Evolutionary conservation across 495 filamentous ascomycete genomes (phyloP).

Genomic region (Podospora anserina): DNA sequence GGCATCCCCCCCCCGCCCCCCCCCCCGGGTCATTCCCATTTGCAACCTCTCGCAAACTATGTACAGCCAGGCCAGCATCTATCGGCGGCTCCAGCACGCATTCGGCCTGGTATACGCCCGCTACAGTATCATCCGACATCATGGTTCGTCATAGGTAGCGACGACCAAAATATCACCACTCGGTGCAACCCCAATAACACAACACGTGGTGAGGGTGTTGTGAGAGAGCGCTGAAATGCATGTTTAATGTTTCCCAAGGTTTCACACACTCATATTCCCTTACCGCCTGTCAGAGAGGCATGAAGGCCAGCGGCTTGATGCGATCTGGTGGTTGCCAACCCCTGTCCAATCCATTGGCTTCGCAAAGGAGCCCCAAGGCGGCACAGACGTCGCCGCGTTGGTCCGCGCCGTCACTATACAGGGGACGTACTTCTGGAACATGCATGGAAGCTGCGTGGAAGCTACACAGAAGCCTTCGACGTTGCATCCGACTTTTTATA

Average conservation of each 20-base stretch:
- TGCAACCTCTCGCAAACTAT: not conserved
- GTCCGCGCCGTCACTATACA: constrained; percentile 11
- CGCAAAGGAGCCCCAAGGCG: not conserved
- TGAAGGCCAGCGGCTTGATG: not conserved
- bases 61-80: not conserved
- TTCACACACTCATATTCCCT: constrained; percentile 1
- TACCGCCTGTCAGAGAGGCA: not conserved
- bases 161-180: not conserved
- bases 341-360: not conserved
- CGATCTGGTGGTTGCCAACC: constrained; percentile 8
- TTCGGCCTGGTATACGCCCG: not conserved
- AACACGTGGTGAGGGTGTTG: not conserved
- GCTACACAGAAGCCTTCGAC: constrained; percentile 12
- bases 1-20: not conserved
- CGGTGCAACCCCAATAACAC: not conserved
- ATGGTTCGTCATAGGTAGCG: not conserved
- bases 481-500: constrained; percentile 24
- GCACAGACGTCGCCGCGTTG: constrained; percentile 6
- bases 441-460: constrained; percentile 17
- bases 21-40: not conserved
- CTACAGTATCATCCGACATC: not conserved
- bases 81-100: not conserved
- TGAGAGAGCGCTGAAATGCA: not conserved
- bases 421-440: constrained; percentile 12
- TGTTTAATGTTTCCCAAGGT: not conserved